Conservation (phyloP, 2,329 filamentous ascomycete genomes). For the Myriosclerotinia duriaeana region DNA sequence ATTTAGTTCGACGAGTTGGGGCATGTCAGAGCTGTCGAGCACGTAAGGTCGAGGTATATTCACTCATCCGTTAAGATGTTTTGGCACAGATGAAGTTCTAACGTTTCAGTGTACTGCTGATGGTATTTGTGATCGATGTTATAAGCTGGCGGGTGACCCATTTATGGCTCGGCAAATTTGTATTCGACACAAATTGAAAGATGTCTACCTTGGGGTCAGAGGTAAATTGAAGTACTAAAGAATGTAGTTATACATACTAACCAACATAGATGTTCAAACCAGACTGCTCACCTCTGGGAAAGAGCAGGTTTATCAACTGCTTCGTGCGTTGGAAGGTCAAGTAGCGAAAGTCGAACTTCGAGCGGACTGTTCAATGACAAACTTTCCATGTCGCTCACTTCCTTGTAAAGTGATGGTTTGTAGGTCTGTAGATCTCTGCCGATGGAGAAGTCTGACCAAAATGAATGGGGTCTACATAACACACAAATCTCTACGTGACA, state of each 20-base stretch:
- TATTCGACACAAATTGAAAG: constrained; percentile 28
- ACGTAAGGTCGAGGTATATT: constrained; percentile 28
- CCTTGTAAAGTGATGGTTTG: constrained; percentile 28
- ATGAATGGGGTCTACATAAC: constrained; percentile 30
- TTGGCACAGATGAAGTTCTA: neutral
- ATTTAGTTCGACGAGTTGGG: constrained; percentile 26
- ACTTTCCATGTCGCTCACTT: constrained; percentile 25
- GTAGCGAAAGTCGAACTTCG: constrained; percentile 25
- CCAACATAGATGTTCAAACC: constrained; percentile 23
- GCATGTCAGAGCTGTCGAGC: constrained; percentile 27
- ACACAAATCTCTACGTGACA: constrained; percentile 24
- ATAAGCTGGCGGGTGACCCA: constrained; percentile 23
- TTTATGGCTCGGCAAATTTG: constrained; percentile 27
- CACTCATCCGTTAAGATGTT: neutral
- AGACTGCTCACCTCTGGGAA: constrained; percentile 24
- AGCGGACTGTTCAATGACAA: constrained; percentile 16
- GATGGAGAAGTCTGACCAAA: constrained; percentile 29
- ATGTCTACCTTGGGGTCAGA: constrained; percentile 28
- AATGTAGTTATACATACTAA: neutral
- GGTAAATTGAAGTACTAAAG: constrained; percentile 12
- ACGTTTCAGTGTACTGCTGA: constrained; percentile 26
- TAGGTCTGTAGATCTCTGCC: constrained; percentile 22
- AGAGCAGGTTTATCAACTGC: constrained; percentile 15
- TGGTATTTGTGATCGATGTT: constrained; percentile 27
- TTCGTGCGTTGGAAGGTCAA: constrained; percentile 16